These are phyloP conservation scores for Cephalotrichum gorgonifer DNA, from an alignment of 2,329 filamentous ascomycete species.

Conservation along the genomic window DNA sequence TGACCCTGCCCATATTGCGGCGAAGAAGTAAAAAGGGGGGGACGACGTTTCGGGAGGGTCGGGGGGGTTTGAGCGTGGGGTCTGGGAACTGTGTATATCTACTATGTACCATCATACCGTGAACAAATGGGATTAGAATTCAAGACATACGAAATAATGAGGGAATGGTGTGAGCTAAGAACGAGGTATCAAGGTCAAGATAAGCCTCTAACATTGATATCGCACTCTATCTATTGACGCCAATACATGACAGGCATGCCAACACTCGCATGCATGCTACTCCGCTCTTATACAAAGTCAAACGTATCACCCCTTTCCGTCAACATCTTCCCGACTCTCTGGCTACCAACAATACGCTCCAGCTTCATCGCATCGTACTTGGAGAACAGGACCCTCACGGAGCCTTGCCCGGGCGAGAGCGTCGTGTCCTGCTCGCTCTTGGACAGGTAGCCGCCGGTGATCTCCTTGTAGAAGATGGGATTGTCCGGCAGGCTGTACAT, in stretches of 20 bases:
- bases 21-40: slow-evolving; percentile 4
- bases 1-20: slow-evolving; percentile 9
- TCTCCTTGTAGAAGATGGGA: slow-evolving; percentile 67
- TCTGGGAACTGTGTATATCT: slow-evolving; percentile 1
- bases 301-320: slow-evolving; percentile 81
- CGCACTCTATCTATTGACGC: background rate
- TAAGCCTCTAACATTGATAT: background rate
- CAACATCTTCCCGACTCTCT: slow-evolving; percentile 75
- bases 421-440: slow-evolving; percentile 46
- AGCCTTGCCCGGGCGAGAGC: slow-evolving; percentile 48
- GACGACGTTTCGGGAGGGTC: too few relatives aligned
- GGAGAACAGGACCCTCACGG: slow-evolving; percentile 60
- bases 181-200: background rate
- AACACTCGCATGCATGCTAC: too few relatives aligned
- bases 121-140: background rate
- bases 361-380: slow-evolving; percentile 84
- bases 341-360: slow-evolving; percentile 76
- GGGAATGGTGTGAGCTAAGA: background rate
- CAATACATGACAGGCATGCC: too few relatives aligned
- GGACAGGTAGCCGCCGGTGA: slow-evolving; percentile 57
- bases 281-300: slow-evolving; percentile 74
- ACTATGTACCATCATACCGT: background rate
- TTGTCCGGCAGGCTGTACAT: slow-evolving; percentile 91
- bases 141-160: background rate
- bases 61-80: background rate